Evolutionary conservation across 345 rosid genomes (phyloP).

Genomic region (Ceriops tagal): DNA sequence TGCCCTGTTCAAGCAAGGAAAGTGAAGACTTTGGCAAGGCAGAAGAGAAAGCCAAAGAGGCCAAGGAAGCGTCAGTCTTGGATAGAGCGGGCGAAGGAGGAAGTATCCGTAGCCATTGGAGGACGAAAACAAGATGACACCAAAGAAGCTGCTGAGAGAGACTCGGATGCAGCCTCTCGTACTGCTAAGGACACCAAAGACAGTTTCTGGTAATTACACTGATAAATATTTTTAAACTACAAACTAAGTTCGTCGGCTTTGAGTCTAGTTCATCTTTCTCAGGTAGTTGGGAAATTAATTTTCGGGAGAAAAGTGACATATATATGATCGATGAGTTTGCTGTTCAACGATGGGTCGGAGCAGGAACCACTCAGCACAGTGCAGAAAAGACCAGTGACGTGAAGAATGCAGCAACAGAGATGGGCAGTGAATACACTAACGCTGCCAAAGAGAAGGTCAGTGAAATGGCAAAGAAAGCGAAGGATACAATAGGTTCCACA

Average conservation of each 20-base stretch:
- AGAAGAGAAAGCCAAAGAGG: constrained; percentile 15
- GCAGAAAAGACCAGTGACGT: constrained; percentile 25
- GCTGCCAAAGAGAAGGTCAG: background rate
- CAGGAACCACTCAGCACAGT: constrained; percentile 22
- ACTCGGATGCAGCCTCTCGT: constrained; percentile 24
- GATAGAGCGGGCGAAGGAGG: constrained; percentile 58
- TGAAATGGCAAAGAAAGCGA: constrained; percentile 4
- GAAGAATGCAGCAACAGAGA: background rate
- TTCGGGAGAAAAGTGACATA: background rate
- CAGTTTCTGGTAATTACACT: constrained; percentile 36
- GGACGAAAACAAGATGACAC: constrained; percentile 27
- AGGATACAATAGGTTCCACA: constrained; percentile 1
- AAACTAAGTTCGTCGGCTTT: too few species aligned
- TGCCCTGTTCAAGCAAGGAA: constrained; percentile 19
- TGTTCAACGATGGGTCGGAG: background rate
- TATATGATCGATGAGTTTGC: background rate
- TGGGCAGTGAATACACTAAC: background rate
- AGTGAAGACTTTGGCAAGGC: constrained; percentile 14
- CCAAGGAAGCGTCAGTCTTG: constrained; percentile 35
- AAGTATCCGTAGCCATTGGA: constrained; percentile 38
- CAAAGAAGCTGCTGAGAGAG: constrained; percentile 23
- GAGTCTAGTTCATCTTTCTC: background rate
- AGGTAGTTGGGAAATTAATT: background rate
- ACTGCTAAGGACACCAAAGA: constrained; percentile 30
- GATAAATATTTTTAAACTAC: too few species aligned